Conservation (phyloP, 1,139 yeast species). For the Geotrichum macrosporum region DNA sequence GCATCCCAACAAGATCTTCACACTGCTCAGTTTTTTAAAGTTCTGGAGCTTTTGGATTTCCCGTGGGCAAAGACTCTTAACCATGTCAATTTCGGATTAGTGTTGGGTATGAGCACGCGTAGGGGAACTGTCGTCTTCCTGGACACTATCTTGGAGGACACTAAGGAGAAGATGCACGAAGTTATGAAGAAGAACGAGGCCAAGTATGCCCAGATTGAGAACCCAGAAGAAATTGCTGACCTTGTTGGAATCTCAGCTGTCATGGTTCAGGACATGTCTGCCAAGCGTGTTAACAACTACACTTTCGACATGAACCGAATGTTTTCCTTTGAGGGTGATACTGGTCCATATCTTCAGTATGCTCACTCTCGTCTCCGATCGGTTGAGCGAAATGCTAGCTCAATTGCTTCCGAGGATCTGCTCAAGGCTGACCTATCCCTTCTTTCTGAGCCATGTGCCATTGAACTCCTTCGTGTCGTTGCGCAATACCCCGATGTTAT, state of each 20-base stretch:
- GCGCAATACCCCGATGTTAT: slow-evolving; percentile 91
- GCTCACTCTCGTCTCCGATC: slow-evolving; percentile 98
- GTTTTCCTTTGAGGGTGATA: slow-evolving; percentile 98
- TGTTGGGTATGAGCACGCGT: slow-evolving; percentile 97
- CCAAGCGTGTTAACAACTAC: slow-evolving; percentile 94
- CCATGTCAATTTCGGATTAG: slow-evolving; percentile 96
- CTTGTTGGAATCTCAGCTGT: slow-evolving; percentile 95
- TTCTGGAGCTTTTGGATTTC: slow-evolving; percentile 85
- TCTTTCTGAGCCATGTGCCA: slow-evolving; percentile 73
- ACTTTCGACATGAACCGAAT: slow-evolving; percentile 98
- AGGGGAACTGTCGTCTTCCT: slow-evolving; percentile 97
- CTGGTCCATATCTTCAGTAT: slow-evolving; percentile 97
- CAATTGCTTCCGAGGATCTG: slow-evolving; percentile 42
- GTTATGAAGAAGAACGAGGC: slow-evolving; percentile 92
- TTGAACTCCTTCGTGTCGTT: slow-evolving; percentile 66
- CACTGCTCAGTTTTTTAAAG: slow-evolving; percentile 89
- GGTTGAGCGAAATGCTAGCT: slow-evolving; percentile 75
- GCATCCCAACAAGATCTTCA: slow-evolving; percentile 97
- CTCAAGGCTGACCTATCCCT: slow-evolving; percentile 62
- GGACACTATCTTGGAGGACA: slow-evolving; percentile 89
- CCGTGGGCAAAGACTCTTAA: slow-evolving; percentile 78
- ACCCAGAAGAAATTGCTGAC: slow-evolving; percentile 95
- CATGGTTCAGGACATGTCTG: slow-evolving; percentile 98
- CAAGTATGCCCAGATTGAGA: slow-evolving; percentile 88
- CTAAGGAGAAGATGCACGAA: slow-evolving; percentile 93